These are phyloP conservation scores for Chaetomidium leptoderma DNA, from an alignment of 495 filamentous ascomycete genomes.

Conservation along the genomic window DNA sequence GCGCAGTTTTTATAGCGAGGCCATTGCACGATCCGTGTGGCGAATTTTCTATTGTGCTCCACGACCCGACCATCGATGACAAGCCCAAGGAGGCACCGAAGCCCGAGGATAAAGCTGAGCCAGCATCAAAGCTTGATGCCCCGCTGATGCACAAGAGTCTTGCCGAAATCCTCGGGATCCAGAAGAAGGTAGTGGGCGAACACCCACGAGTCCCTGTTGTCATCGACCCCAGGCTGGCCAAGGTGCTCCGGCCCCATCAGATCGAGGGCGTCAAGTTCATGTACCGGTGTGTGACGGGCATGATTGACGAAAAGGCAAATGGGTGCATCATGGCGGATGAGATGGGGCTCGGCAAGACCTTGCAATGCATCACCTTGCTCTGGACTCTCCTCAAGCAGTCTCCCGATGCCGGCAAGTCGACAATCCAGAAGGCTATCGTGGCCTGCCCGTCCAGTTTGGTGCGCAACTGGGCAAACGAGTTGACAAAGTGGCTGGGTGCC, in stretches of 20 bases:
- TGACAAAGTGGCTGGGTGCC: slow-evolving; percentile 89
- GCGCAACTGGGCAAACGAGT: slow-evolving; percentile 95
- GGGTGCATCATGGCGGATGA: slow-evolving; percentile 99
- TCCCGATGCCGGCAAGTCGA: slow-evolving; percentile 84
- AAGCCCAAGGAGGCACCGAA: slow-evolving; percentile 55
- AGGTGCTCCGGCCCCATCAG: slow-evolving; percentile 93
- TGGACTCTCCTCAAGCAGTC: slow-evolving; percentile 97
- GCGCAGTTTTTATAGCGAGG: slow-evolving; percentile 80
- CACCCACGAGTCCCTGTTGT: slow-evolving; percentile 91
- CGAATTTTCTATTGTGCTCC: slow-evolving; percentile 94
- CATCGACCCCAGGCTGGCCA: slow-evolving; percentile 86
- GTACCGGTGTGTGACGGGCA: slow-evolving; percentile 86
- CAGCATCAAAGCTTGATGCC: slow-evolving; percentile 59
- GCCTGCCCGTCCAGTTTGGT: slow-evolving; percentile 98
- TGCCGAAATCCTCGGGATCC: slow-evolving; percentile 92
- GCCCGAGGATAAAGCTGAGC: slow-evolving; percentile 47
- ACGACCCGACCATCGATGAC: slow-evolving; percentile 92
- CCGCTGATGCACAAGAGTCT: slow-evolving; percentile 89
- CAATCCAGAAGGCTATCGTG: slow-evolving; percentile 96
- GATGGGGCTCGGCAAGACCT: slow-evolving; percentile 96
- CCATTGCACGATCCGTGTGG: slow-evolving; percentile 91
- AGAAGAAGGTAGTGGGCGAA: slow-evolving; percentile 77
- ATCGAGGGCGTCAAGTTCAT: slow-evolving; percentile 98
- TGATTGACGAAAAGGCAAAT: slow-evolving; percentile 90
- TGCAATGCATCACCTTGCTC: slow-evolving; percentile 66